These are phyloP conservation scores for Colletotrichum sp. DNA, from an alignment of 2,329 filamentous ascomycete species.

Conservation along the genomic window DNA sequence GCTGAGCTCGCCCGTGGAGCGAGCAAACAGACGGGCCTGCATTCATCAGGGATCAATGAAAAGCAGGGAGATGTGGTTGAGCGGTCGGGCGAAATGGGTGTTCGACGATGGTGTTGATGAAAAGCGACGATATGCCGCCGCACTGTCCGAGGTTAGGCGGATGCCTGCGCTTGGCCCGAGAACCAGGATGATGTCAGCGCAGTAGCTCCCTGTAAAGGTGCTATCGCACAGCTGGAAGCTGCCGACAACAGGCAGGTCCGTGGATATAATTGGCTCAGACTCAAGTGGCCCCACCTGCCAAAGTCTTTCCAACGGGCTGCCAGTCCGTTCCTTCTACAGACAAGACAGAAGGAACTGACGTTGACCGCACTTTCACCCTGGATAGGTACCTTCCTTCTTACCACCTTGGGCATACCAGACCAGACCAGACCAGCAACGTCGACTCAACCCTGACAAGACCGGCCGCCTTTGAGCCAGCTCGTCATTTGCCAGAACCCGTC, in stretches of 20 bases:
- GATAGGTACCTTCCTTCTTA: not conserved
- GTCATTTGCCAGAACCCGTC: not conserved
- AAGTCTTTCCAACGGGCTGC: not conserved
- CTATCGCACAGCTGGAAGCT: not conserved
- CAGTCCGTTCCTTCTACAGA: not conserved
- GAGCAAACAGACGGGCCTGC: conserved; percentile 79
- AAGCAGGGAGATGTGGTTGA: not conserved
- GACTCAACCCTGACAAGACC: not conserved
- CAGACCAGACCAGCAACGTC: not conserved
- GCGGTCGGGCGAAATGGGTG: not conserved
- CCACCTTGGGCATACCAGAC: not conserved
- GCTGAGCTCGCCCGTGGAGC: conserved; percentile 71
- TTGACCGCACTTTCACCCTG: not conserved
- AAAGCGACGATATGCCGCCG: not conserved
- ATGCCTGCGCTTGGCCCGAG: not conserved
- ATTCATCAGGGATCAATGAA: conserved; percentile 45
- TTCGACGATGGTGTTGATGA: not conserved
- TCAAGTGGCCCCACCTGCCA: not conserved
- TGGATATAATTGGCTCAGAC: not conserved
- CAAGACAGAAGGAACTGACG: not conserved
- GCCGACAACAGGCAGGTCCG: not conserved
- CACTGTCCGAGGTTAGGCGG: not conserved
- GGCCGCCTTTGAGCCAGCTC: not conserved
- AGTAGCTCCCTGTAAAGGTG: not conserved
- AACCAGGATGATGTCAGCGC: not conserved